Conservation (phyloP, 768 basidiomycete species). For the Boletus reticulatus region DNA sequence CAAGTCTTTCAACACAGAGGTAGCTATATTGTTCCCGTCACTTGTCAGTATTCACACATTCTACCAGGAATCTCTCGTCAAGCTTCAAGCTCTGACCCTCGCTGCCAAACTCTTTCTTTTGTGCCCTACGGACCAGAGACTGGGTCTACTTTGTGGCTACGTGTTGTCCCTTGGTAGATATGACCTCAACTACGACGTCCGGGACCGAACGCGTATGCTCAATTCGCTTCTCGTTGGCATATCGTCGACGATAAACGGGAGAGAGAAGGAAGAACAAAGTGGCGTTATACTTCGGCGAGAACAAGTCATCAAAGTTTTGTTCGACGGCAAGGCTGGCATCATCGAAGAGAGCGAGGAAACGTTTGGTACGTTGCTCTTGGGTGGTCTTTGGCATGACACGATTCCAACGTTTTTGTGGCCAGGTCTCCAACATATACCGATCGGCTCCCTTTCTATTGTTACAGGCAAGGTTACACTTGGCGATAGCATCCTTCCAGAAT, state of each 20-base stretch:
- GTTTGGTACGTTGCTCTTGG: constrained; percentile 28
- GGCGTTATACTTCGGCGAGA: constrained; percentile 81
- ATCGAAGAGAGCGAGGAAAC: constrained; percentile 37
- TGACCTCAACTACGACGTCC: constrained; percentile 84
- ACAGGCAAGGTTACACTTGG: constrained; percentile 49
- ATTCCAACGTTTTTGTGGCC: constrained; percentile 5
- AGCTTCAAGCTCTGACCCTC: constrained; percentile 83
- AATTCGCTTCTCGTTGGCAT: constrained; percentile 64
- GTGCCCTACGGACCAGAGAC: constrained; percentile 47
- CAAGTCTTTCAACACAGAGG: constrained; percentile 73
- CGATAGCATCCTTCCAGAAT: constrained; percentile 63
- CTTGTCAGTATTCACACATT: background rate
- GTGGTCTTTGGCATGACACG: background rate
- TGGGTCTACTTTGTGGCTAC: constrained; percentile 62
- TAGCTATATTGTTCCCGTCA: constrained; percentile 25
- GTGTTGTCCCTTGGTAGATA: constrained; percentile 84
- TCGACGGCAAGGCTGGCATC: constrained; percentile 65
- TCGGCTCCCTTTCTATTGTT: constrained; percentile 70
- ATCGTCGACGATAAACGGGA: constrained; percentile 35
- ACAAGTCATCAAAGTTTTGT: constrained; percentile 77
- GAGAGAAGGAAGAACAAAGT: constrained; percentile 46
- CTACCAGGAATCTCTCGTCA: constrained; percentile 59
- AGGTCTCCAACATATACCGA: constrained; percentile 40
- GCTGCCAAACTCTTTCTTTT: constrained; percentile 81
- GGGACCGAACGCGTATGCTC: constrained; percentile 86